Percentiles rank a stretch among this genome's conserved stretches.
Evolutionary conservation across 345 rosid species (phyloP).

Genomic region (Salix caprea): DNA sequence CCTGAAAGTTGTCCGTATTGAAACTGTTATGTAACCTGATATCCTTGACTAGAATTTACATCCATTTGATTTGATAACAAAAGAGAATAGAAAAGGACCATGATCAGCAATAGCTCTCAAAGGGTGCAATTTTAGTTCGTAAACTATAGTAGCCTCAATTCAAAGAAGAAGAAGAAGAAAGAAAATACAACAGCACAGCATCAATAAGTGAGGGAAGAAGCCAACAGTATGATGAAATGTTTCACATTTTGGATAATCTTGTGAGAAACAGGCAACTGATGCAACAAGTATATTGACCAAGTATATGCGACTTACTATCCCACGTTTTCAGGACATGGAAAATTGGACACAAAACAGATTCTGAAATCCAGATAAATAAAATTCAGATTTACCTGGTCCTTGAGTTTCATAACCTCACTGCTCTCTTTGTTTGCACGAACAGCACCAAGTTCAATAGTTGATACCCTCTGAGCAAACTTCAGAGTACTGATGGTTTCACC

Average conservation of each 20-base stretch:
- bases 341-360: not conserved
- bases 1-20: conserved; percentile 32
- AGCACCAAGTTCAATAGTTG: conserved; percentile 77
- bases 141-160: not conserved
- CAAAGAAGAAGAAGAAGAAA: not conserved
- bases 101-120: not conserved
- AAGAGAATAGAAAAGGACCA: not conserved
- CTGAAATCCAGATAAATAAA: not conserved
- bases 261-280: not conserved
- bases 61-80: not conserved
- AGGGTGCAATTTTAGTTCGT: not conserved
- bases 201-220: not conserved
- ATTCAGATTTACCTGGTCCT: conserved; percentile 56
- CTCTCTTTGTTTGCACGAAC: conserved; percentile 77
- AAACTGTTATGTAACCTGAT: not conserved
- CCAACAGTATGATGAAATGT: not conserved
- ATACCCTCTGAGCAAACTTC: conserved; percentile 87
- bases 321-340: not conserved
- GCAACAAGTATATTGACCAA: not conserved
- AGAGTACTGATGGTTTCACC: conserved; percentile 80
- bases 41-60: not conserved
- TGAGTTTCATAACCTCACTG: conserved; percentile 72
- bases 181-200: too few species aligned
- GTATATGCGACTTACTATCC: not conserved
- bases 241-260: not conserved